These are phyloP conservation scores for Vitis hybrid DNA, from an alignment of 177 flowering plant species.

Conservation along the genomic window DNA sequence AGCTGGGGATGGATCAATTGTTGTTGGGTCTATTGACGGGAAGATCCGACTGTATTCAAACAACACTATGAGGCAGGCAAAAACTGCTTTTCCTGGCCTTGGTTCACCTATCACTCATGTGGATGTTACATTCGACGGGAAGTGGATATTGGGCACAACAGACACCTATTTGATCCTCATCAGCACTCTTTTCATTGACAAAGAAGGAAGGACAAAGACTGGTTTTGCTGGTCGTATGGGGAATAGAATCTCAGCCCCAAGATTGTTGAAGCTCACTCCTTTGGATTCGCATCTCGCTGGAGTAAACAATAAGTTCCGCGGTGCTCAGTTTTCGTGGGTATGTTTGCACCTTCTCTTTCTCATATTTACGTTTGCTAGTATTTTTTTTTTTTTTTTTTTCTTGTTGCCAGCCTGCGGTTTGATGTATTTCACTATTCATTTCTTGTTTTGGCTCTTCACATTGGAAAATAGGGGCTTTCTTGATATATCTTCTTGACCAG, in stretches of 20 bases:
- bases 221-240: conserved; percentile 79
- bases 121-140: conserved; percentile 97
- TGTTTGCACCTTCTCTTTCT: not conserved
- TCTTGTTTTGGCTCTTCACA: not conserved
- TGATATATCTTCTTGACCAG: not conserved
- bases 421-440: not conserved
- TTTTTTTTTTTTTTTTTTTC: not conserved
- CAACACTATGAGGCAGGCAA: conserved; percentile 93
- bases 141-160: conserved; percentile 89
- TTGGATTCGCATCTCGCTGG: conserved; percentile 29
- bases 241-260: conserved; percentile 55
- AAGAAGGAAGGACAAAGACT: conserved; percentile 71
- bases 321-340: conserved; percentile 31
- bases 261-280: conserved; percentile 25
- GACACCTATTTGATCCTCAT: conserved; percentile 64
- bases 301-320: conserved; percentile 22
- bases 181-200: conserved; percentile 64
- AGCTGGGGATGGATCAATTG: conserved; percentile 98
- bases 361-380: not conserved
- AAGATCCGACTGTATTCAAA: conserved; percentile 90
- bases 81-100: conserved; percentile 98
- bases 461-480: not conserved
- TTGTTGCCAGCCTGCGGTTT: not conserved
- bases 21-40: conserved; percentile 98
- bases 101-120: conserved; percentile 95